phyloP scores from a whole-genome alignment of 2,329 filamentous ascomycete species.

The Zymoseptoria crescenta region DNA sequence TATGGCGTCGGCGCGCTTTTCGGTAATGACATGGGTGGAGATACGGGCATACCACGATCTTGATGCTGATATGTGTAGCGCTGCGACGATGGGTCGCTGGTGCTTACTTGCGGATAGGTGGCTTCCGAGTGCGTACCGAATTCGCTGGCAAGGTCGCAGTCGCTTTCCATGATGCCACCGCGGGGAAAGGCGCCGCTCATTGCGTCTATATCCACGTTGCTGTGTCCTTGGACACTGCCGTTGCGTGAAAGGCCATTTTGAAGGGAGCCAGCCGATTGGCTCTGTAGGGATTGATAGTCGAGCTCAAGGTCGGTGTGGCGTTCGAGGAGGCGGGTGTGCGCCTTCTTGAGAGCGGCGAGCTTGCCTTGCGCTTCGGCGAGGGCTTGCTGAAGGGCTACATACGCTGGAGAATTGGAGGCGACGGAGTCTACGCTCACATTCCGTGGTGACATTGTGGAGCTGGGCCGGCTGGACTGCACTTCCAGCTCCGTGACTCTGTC shows the following conservation, averaged over 20 bases:
- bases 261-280: slow-evolving; percentile 23
- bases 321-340: slow-evolving; percentile 44
- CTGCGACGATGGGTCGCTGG: slow-evolving; percentile 18
- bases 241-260: background rate
- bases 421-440: background rate
- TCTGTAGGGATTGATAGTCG: slow-evolving; percentile 11
- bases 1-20: slow-evolving; percentile 11
- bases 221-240: slow-evolving; percentile 1
- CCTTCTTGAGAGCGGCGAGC: slow-evolving; percentile 44
- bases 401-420: slow-evolving; percentile 2
- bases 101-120: slow-evolving; percentile 10
- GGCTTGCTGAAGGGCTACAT: slow-evolving; percentile 21
- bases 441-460: background rate
- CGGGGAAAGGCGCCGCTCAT: slow-evolving; percentile 16
- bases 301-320: slow-evolving; percentile 43
- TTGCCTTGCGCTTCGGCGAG: slow-evolving; percentile 42
- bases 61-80: slow-evolving; percentile 5
- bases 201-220: slow-evolving; percentile 3
- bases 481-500: slow-evolving; percentile 43
- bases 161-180: slow-evolving; percentile 14
- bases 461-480: slow-evolving; percentile 16
- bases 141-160: slow-evolving; percentile 19
- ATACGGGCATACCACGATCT: slow-evolving; percentile 7
- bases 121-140: slow-evolving; percentile 9
- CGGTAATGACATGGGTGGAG: slow-evolving; percentile 11